phyloP scores from a whole-genome alignment of 805 yeast genomes.

The Metschnikowia baotianmanensis region DNA sequence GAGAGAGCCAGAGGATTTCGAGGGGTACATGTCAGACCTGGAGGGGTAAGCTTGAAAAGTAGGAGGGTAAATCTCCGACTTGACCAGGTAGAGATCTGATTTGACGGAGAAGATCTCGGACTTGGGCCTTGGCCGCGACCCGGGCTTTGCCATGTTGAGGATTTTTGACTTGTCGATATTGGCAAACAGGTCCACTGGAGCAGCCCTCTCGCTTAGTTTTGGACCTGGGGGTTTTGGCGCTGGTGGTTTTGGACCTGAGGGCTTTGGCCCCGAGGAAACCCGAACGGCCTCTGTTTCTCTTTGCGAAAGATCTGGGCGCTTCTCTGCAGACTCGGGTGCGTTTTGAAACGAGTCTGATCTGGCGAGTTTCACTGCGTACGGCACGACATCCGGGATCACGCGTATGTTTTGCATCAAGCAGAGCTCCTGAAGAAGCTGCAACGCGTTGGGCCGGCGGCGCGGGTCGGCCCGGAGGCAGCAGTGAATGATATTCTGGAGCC shows the following conservation, averaged over 20 bases:
- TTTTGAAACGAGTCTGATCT: not conserved
- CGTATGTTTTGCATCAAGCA: conserved; percentile 53
- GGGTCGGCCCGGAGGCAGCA: conserved; percentile 66
- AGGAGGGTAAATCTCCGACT: no score
- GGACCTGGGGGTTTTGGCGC: not conserved
- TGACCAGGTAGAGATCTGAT: no score
- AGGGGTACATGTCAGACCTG: conserved; percentile 14
- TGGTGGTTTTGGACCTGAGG: not conserved
- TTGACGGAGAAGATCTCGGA: no score
- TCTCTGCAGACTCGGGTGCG: no score
- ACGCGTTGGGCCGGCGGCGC: conserved; percentile 67
- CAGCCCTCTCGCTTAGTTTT: no score
- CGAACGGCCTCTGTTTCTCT: no score
- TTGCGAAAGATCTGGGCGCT: conserved; percentile 3
- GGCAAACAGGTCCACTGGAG: conserved; percentile 40
- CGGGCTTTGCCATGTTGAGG: conserved; percentile 14
- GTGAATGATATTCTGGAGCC: conserved; percentile 62
- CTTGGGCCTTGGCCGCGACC: no score
- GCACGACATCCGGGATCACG: conserved; percentile 42
- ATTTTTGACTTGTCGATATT: conserved; percentile 40
- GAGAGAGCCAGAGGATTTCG: conserved; percentile 17
- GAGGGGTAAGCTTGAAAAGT: no score
- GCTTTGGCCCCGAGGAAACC: not conserved
- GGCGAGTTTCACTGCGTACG: conserved; percentile 30
- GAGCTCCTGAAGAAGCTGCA: conserved; percentile 67